Base-by-base conservation (phyloP, 2,329 filamentous ascomycete species). In the Penicillium sp. region DNA sequence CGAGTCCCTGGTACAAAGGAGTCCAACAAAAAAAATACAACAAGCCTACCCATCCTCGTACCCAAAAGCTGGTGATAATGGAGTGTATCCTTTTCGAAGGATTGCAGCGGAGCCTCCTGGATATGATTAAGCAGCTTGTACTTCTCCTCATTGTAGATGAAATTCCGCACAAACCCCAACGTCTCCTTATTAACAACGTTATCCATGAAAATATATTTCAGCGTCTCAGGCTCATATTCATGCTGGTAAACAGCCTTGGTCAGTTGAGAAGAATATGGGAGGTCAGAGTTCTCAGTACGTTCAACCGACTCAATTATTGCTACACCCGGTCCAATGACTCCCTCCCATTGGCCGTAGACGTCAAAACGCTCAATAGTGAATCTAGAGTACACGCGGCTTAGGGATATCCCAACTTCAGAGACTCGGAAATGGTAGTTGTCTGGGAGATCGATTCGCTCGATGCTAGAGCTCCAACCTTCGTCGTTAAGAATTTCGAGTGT, bases 41-140 rank as follows among this genome's bases (percentile, higher is more conserved):
- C 42, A 43, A 58, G 9, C 42, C 54, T 54, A 10, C 55, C 55
- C 47, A 58, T 50, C 13, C 47, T 14, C 3, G 55, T 54, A 19
- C 50, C 55, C 3, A 58, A 31, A 2, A 58, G 25, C n/a, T 51
- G 39, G 27, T 58, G 23, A 26, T 50, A 58, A 7, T 50, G 39
- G 6, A 21, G 27, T 7, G 37, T 46, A 7, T 31, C 47, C 10
- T 39, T 23, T 8, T 50, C 51, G 33, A 52, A 58, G 14, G 0
- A 8, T 14, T 14, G 23, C 9, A 1, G 23, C 1, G 8, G 27
- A 25, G 13, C 37, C 10, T 25, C 48, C 4, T 14, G 13, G 4
- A 31, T 31, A 14, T 13, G 11, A 14, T 31, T 11, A 13, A 31
- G 13, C 4, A 5, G 1, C 29, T 31, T 31, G 29, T 31, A 2